Base-by-base conservation (phyloP, 106 monocot species). In the Acorus calamus region DNA sequence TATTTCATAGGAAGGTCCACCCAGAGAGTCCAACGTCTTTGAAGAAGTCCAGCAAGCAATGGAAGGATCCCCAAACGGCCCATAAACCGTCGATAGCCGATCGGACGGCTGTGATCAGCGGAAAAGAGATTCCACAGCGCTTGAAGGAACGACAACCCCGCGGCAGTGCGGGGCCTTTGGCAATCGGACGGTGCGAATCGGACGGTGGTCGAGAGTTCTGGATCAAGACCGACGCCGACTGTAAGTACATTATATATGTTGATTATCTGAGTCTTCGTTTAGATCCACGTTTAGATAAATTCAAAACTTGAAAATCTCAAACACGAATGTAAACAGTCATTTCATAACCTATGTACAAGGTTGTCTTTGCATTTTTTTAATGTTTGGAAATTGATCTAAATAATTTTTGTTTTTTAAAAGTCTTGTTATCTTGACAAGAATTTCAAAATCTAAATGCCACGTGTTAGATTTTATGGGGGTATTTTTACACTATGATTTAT, bases 221-320 rank as follows among this genome's bases (percentile, higher is more conserved):
- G 86, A 92, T 92, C 81, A 92, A 79, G 65, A 87, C 87, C 2
- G 92, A 92, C 61, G 76, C 84, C 43, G 87, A 92, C 48, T 92
- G 92, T 92, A 69, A 84, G 89, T 83, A 46, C 44, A 8, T 14
- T 10, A 7, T 13, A 4, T 49, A 2, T 12, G 10, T 8, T 14
- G 13, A 55, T 28, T 28, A 28, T 1, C 28, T 28, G 28, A 28
- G 28, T 28, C 1, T 28, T 1, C 28, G 1, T 28, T 28, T 28
- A 28, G 28, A 28, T 28, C 28, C 28, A 28, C 28, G 28, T 28
- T 28, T 28, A 28, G 28, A 28, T 28, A 28, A 28, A 28, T 28
- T 28, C 3, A 5, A 13, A 47, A 47, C 4, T 43, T 44, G 8
- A n/a, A 42, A 53, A 14, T 50, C 10, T 48, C 51, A 28, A 51